Evolutionary conservation across 2,329 filamentous ascomycete species (phyloP).

Genomic region (Didymella pomorum): DNA sequence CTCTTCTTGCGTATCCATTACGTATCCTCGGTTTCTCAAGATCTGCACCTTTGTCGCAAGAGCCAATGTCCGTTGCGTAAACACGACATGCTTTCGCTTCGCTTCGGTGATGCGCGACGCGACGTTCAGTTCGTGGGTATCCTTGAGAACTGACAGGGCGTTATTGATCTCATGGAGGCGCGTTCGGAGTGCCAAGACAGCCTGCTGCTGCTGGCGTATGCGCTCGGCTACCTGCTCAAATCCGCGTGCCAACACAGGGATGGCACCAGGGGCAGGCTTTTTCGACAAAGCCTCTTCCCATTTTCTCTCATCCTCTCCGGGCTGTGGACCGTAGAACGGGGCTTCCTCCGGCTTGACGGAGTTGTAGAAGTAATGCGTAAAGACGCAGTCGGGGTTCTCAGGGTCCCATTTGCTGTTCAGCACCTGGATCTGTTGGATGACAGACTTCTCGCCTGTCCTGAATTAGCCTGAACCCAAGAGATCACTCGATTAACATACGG

Average conservation of each 20-base stretch:
- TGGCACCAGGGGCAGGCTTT: slow-evolving; percentile 77
- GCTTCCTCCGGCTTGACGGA: slow-evolving; percentile 76
- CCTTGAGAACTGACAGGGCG: slow-evolving; percentile 74
- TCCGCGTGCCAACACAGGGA: slow-evolving; percentile 78
- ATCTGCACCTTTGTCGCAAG: slow-evolving; percentile 83
- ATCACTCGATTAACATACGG: slow-evolving; percentile 28
- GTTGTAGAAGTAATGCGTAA: slow-evolving; percentile 90
- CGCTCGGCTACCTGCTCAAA: slow-evolving; percentile 76
- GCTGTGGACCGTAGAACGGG: slow-evolving; percentile 76
- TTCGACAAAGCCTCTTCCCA: slow-evolving; percentile 86
- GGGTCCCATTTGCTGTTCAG: slow-evolving; percentile 80
- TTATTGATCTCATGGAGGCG: slow-evolving; percentile 82
- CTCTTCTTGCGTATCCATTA: slow-evolving; percentile 80
- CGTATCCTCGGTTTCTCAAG: slow-evolving; percentile 80
- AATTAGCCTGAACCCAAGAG: neutral
- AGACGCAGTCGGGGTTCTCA: slow-evolving; percentile 70
- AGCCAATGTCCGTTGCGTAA: slow-evolving; percentile 75
- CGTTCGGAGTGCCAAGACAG: slow-evolving; percentile 73
- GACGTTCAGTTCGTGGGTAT: slow-evolving; percentile 78
- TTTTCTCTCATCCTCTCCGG: slow-evolving; percentile 75
- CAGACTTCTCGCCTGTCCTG: slow-evolving; percentile 70
- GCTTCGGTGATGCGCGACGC: slow-evolving; percentile 77
- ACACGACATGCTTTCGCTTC: slow-evolving; percentile 73
- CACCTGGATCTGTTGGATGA: slow-evolving; percentile 75
- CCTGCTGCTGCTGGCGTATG: slow-evolving; percentile 74